phyloP scores from a whole-genome alignment of 2,329 filamentous ascomycete genomes.

The Aureobasidium sp. region DNA sequence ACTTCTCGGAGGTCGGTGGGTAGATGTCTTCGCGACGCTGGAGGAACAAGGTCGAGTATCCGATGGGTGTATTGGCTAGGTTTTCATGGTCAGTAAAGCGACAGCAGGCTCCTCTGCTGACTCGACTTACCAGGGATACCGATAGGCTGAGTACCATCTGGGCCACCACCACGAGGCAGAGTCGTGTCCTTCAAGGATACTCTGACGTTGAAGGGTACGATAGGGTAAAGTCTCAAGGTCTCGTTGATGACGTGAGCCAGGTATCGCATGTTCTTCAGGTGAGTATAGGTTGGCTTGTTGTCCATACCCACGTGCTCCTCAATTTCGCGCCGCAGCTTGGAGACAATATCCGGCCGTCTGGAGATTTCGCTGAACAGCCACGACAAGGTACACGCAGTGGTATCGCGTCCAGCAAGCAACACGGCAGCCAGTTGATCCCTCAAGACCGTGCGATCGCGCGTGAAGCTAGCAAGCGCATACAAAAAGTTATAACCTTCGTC shows the following conservation, averaged over 20 bases:
- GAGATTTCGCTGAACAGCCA: slow-evolving; percentile 80
- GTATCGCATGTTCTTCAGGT: slow-evolving; percentile 85
- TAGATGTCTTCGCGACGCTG: slow-evolving; percentile 46
- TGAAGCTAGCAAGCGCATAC: slow-evolving; percentile 75
- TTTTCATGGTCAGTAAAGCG: background rate
- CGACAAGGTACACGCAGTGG: slow-evolving; percentile 72
- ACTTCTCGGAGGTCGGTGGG: slow-evolving; percentile 30
- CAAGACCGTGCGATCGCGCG: slow-evolving; percentile 59
- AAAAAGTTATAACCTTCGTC: slow-evolving; percentile 76
- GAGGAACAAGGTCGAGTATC: slow-evolving; percentile 42
- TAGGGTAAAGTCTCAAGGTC: slow-evolving; percentile 42
- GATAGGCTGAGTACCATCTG: slow-evolving; percentile 39
- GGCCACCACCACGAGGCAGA: slow-evolving; percentile 43
- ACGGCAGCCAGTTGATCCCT: slow-evolving; percentile 80
- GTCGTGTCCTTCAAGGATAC: slow-evolving; percentile 42
- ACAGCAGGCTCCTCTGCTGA: too few relatives aligned
- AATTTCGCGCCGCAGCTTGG: slow-evolving; percentile 68
- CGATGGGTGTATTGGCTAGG: slow-evolving; percentile 37
- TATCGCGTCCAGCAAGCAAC: slow-evolving; percentile 79
- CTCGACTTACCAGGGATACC: slow-evolving; percentile 27
- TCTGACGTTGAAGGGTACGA: slow-evolving; percentile 45
- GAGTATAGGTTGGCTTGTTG: slow-evolving; percentile 58
- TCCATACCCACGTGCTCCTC: slow-evolving; percentile 56
- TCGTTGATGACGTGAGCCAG: slow-evolving; percentile 45
- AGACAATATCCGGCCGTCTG: slow-evolving; percentile 59